These are phyloP conservation scores for Polychytrium aggregatum DNA, from an alignment of 192 early-diverging fungal genomes.

Conservation along the genomic window DNA sequence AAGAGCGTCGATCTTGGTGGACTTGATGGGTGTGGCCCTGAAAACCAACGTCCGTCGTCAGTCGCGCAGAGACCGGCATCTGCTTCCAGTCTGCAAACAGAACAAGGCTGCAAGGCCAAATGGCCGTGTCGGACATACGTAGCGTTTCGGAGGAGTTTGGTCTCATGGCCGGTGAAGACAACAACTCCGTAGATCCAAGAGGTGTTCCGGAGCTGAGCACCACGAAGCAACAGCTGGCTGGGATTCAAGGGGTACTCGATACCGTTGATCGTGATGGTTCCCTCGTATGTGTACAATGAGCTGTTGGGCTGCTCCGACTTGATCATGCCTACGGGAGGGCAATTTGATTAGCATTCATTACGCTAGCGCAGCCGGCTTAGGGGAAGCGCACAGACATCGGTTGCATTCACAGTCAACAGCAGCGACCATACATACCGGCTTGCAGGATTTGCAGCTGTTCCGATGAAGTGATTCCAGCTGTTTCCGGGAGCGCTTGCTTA, in stretches of 20 bases:
- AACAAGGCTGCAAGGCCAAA: neutral
- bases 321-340: too few relatives aligned
- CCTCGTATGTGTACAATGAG: slow-evolving; percentile 92
- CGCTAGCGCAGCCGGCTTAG: too few relatives aligned
- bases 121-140: too few relatives aligned
- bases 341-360: too few relatives aligned
- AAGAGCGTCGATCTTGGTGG: slow-evolving; percentile 79
- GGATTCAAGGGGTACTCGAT: slow-evolving; percentile 75
- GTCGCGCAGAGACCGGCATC: too few relatives aligned
- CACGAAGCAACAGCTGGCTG: slow-evolving; percentile 80
- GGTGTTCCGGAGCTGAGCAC: slow-evolving; percentile 90
- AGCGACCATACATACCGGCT: too few relatives aligned
- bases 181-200: slow-evolving; percentile 90
- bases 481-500: slow-evolving; percentile 86
- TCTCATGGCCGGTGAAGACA: slow-evolving; percentile 97
- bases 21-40: slow-evolving; percentile 86
- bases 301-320: slow-evolving; percentile 92
- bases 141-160: slow-evolving; percentile 92
- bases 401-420: too few relatives aligned
- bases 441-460: too few relatives aligned
- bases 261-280: slow-evolving; percentile 42
- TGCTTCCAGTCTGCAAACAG: neutral
- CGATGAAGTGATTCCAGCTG: too few relatives aligned
- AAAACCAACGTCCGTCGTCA: neutral
- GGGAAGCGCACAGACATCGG: too few relatives aligned